Conservation (phyloP, 352 stramenopile species). For the Thraustochytrium striatum region DNA sequence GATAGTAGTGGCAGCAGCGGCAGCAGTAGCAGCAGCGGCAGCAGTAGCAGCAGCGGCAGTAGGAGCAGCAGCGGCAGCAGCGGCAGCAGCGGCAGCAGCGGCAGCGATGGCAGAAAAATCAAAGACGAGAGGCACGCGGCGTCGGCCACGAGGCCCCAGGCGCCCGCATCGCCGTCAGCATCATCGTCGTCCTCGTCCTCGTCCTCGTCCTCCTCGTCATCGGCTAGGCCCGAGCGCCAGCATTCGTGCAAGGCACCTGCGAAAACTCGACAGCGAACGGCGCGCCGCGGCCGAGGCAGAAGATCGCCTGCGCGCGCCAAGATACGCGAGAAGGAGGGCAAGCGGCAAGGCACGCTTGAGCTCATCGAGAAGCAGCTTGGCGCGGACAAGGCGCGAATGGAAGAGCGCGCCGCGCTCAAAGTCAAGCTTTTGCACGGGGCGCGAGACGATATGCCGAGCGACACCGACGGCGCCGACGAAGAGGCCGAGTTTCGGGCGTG, state of each 20-base stretch:
- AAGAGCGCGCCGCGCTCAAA: too few species aligned
- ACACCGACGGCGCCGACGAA: constrained; percentile 77
- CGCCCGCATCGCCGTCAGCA: background rate
- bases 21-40: background rate
- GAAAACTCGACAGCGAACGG: background rate
- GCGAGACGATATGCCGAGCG: constrained; percentile 71
- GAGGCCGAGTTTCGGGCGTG: constrained; percentile 83
- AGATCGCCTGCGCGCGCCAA: background rate
- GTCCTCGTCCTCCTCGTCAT: background rate
- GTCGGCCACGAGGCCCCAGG: background rate
- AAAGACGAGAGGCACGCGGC: background rate
- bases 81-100: background rate
- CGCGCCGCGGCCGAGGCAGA: background rate
- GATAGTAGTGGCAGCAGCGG: too few species aligned
- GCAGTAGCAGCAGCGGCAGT: background rate
- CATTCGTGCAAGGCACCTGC: background rate
- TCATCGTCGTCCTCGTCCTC: background rate
- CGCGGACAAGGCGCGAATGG: too few species aligned
- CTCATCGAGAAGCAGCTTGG: background rate
- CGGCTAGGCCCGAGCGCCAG: background rate
- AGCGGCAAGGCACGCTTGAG: background rate
- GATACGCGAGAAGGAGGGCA: background rate
- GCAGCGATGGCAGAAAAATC: background rate
- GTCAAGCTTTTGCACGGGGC: background rate
- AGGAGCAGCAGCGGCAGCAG: background rate